A percentile compares a stretch with the other conserved stretches of the same genome.
Conservation (phyloP, 1,284 basidiomycete species). For the Stygiomarasmius scandens region DNA sequence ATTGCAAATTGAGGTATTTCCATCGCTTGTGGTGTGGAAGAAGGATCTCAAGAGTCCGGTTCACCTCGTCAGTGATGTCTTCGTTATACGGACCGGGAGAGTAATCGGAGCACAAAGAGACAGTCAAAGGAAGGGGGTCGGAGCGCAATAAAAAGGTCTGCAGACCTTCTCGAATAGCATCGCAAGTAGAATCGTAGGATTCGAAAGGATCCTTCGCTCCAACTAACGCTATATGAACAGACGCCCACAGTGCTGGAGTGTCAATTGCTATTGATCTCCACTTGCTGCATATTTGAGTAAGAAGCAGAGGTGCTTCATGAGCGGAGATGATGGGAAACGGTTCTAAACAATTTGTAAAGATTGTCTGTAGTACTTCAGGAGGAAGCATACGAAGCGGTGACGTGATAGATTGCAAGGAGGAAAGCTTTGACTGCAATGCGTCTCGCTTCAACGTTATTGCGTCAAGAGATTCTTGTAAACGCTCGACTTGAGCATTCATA, state of each 20-base stretch:
- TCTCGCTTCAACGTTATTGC: background rate
- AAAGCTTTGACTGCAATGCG: background rate
- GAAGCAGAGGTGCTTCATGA: constrained; percentile 3
- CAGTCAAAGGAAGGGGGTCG: background rate
- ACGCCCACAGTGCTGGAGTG: constrained; percentile 5
- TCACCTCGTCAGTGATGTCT: background rate
- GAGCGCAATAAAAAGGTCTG: background rate
- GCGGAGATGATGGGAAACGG: constrained; percentile 2
- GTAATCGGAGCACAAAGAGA: constrained; percentile 4
- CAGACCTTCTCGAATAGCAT: background rate
- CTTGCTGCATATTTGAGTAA: constrained; percentile 3
- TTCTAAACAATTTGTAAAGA: background rate
- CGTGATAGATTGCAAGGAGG: background rate
- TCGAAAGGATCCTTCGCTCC: background rate
- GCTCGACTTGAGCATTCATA: background rate
- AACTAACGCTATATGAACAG: constrained; percentile 1
- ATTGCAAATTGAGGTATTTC: constrained; percentile 4
- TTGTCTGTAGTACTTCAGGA: constrained; percentile 3
- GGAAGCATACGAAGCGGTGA: constrained; percentile 1
- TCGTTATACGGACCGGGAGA: background rate
- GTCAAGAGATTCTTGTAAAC: background rate
- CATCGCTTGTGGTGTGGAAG: background rate
- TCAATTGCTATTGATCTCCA: background rate
- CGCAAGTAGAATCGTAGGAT: background rate
- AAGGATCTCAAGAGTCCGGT: background rate